Base-by-base conservation (phyloP, 1,284 basidiomycete genomes). In the Heterobasidion parviporum region DNA sequence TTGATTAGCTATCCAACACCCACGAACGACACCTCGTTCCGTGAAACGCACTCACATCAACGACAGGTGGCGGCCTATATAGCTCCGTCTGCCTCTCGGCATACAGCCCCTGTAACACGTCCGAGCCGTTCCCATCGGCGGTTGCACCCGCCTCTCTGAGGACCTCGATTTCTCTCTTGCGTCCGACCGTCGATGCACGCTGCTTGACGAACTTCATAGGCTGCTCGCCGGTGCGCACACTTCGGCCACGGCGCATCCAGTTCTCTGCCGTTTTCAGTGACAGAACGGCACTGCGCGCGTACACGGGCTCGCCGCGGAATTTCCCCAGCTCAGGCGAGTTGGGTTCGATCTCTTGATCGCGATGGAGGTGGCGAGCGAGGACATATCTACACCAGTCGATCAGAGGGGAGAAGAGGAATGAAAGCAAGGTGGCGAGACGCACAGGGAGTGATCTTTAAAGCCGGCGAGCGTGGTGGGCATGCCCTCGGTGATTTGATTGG, bases 361-460 rank as follows among this genome's bases (percentile, higher is more conserved):
- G 86, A 64, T 87, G 92, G 18, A 99, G 80, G 69, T 98, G 94
- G 6, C 93, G 86, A 62, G 85, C 82, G 44, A 99, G 82, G 10
- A 89, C 90, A 68, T 94, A 99, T 66, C 91, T 94, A 63, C 50
- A 57, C 48, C 46, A 14, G 52, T 54, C 45, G 54, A 52, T 49
- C n/a, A 56, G 56, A 45, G 55, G 20, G 18, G 34, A 15, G 10
- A 60, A 15, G 50, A 34, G 14, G 46, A 61, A 33, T n/a, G 54
- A 36, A 45, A 55, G 56, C 36, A 54, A 54, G 49, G 50, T 67
- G 18, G 47, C 8, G 10, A 10, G 0, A 61, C 85, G 59, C 63
- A 93, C 85, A 98, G 70, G 1, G 96, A 93, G 70, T 99, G 96
- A 65, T 94, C 89, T 69, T 99, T 98, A 81, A 98, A 99, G 0